Evolutionary conservation across 1,284 basidiomycete species (phyloP), one percentile per base, ranked within the genome.

Genomic region (Cryptococcus amylolentus): DNA sequence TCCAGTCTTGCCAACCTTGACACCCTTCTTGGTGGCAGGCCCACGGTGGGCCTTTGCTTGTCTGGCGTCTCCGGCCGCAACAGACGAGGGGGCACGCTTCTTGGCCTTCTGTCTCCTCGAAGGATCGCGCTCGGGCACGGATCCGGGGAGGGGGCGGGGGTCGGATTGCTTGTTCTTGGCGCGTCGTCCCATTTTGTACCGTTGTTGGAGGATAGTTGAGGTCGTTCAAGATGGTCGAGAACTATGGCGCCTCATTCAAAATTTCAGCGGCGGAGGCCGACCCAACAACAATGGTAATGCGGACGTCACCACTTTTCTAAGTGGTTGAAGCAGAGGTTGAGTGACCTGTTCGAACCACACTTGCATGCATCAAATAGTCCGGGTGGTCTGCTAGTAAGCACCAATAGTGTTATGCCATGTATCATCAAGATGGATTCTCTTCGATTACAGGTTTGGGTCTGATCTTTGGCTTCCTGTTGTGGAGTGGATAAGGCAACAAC

Each of bases 161-260:
- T 85, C 80, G 0, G 81, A 84, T 78, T 97, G 93, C 81, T 96
- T 96, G 79, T 89, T 88, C 79, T 89, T 91, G 64, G 91, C 85
- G 68, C 91, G 86, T 73, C 91, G 84, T 69, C 93, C 93, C 91
- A 95, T 92, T 31, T 5, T 42, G 12, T 14, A 52, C 42, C 23
- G 41, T 26, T 20, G 27, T 37, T 35, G 23, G 26, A 23, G 44
- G 26, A n/a, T 42, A 18, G 41, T n/a, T 13, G 41, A 42, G n/a
- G 41, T 23, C 23, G 23, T 42, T 8, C 16, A n/a, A 23, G 20
- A 42, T 42, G 16, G 41, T 23, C 9, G 41, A 42, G 5, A 35
- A 18, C 8, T 14, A 42, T 23, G 16, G 26, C 14, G 20, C 18
- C 20, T 23, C 14, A 14, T 46, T 46, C 44, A 46, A 46, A 46